phyloP scores from a whole-genome alignment of 2,329 filamentous ascomycete species.

The Zymoseptoria ardabiliae region DNA sequence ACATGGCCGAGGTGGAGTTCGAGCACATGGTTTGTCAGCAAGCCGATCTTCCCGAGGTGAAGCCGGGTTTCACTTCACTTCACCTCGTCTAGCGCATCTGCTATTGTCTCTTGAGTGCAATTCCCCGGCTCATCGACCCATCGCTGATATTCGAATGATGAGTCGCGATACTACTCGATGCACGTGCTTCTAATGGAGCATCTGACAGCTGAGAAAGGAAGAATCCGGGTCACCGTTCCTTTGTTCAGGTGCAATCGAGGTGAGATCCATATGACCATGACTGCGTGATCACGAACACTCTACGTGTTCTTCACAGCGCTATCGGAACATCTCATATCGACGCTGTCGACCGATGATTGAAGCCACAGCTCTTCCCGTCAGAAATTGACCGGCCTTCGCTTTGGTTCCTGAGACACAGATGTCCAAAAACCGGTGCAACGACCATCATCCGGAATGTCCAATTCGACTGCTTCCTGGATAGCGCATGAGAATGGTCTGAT shows the following conservation, averaged over 20 bases:
- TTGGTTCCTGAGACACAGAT: too few species aligned
- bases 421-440: too few species aligned
- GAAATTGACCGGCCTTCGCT: too few species aligned
- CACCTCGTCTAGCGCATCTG: not conserved
- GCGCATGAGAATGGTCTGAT: not conserved
- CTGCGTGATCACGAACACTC: not conserved
- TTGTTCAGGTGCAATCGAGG: not conserved
- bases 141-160: not conserved
- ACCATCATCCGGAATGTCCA: too few species aligned
- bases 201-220: not conserved
- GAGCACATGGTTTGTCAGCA: not conserved
- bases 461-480: not conserved
- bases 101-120: not conserved
- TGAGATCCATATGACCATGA: not conserved
- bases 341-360: not conserved
- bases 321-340: not conserved
- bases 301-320: not conserved
- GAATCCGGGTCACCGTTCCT: not conserved
- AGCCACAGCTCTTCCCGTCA: too few species aligned
- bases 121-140: not conserved
- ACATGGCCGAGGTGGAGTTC: not conserved
- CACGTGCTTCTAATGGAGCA: not conserved
- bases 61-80: not conserved
- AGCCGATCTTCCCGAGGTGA: not conserved
- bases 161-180: not conserved